Conservation (phyloP, 1,139 yeast genomes). For the Debaryomyces psychrophilus region DNA sequence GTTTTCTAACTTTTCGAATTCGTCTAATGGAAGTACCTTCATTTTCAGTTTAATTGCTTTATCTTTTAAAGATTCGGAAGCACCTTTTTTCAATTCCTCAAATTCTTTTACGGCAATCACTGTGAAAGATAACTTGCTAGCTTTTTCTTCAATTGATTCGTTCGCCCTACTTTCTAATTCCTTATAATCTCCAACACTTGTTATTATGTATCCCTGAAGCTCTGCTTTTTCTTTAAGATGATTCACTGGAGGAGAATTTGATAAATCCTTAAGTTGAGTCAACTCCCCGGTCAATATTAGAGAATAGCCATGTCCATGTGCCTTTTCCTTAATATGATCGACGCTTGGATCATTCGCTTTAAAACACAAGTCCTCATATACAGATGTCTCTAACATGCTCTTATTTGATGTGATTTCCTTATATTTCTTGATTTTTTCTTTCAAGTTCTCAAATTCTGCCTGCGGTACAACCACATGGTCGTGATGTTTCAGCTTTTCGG, state of each 20-base stretch:
- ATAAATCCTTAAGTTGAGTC: background rate
- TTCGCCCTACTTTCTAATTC: constrained; percentile 27
- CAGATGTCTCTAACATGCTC: background rate
- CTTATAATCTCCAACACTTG: constrained; percentile 22
- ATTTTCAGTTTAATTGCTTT: constrained; percentile 19
- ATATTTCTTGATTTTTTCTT: constrained; percentile 11
- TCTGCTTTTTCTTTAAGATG: constrained; percentile 27
- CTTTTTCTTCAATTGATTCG: constrained; percentile 13
- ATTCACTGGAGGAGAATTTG: constrained; percentile 16
- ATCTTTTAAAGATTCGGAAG: constrained; percentile 16
- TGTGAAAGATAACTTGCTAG: constrained; percentile 21
- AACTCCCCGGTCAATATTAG: constrained; percentile 7
- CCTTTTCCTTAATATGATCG: constrained; percentile 29
- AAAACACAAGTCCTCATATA: background rate
- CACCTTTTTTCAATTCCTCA: constrained; percentile 16
- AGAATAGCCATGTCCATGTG: constrained; percentile 29
- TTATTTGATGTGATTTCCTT: background rate
- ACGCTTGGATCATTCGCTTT: constrained; percentile 12
- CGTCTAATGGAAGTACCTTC: constrained; percentile 16
- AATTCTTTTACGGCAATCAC: constrained; percentile 21
- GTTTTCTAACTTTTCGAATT: constrained; percentile 11
- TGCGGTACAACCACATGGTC: constrained; percentile 25
- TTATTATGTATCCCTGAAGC: constrained; percentile 20
- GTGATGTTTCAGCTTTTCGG: constrained; percentile 24
- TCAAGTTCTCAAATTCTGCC: constrained; percentile 29